Base-by-base conservation (phyloP, 2,329 filamentous ascomycete species). In the Aspergillaceae sp. region DNA sequence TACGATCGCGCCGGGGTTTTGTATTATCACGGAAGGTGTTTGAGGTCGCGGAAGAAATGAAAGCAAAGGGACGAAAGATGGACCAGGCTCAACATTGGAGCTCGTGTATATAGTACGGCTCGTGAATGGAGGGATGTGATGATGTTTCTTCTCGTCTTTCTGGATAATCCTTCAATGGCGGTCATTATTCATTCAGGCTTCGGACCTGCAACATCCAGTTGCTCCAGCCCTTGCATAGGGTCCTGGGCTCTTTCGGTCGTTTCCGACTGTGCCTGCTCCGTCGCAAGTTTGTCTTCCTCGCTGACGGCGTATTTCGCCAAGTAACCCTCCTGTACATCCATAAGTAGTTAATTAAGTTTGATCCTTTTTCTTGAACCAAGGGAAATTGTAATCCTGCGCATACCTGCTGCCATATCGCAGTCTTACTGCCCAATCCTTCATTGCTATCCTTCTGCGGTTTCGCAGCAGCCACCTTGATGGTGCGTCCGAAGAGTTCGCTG, bases 401-500 rank as follows among this genome's bases (percentile, higher is more conserved):
- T 69, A 95, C 92, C 83, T 97, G 91, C 67, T 96, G 87, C 94
- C 92, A 98, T 41, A 98, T 76, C 29, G 92, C 94, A 40, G 85
- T 95, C 69, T 89, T 94, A 72, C 88, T 94, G 27, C 91, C 90
- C 40, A 98, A 67, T 0, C 90, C 89, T 64, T 94, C 88, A 44
- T 86, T 86, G 42, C 82, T 79, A 57, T 87, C 87, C 74, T 95
- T 96, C 51, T 92, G 88, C 30, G 87, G 82, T 68, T 95, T 98
- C 38, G 94, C 94, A 46, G 85, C 79, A 40, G 88, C 90, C 43
- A 97, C 91, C 66, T 90, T 95, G 65, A 98, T 84, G 9, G 92
- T 84, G 49, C 87, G 81, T 7, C 92, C 94, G 64, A 91, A 97
- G 40, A 98, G 79, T 70, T 97, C 91, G 50, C 90, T 86, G 65